These are phyloP conservation scores for Lactarius hengduanensis DNA, from an alignment of 768 basidiomycete species.

Conservation along the genomic window DNA sequence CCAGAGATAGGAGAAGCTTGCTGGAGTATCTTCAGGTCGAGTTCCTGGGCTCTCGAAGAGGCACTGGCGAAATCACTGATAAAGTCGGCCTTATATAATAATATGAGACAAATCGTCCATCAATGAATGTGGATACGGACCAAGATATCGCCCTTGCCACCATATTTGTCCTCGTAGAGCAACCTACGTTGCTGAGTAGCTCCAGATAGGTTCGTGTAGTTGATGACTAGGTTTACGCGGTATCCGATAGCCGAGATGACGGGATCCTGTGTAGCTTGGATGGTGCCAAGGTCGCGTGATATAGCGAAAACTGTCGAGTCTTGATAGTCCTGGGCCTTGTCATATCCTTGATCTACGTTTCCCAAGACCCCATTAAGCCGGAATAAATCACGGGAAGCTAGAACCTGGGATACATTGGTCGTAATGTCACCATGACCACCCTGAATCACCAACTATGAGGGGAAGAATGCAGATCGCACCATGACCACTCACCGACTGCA, in stretches of 20 bases:
- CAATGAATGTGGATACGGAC: too few relatives aligned
- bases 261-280: slow-evolving; percentile 26
- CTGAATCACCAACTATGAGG: not conserved
- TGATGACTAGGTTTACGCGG: too few relatives aligned
- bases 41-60: slow-evolving; percentile 44
- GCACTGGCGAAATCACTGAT: slow-evolving; percentile 44
- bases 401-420: slow-evolving; percentile 15
- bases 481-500: too few relatives aligned
- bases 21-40: slow-evolving; percentile 47
- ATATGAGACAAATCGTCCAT: too few relatives aligned
- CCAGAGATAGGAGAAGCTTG: slow-evolving; percentile 49
- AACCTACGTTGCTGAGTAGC: slow-evolving; percentile 34
- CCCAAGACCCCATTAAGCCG: slow-evolving; percentile 20
- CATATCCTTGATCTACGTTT: not conserved
- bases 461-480: too few relatives aligned
- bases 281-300: slow-evolving; percentile 32
- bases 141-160: too few relatives aligned
- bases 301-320: slow-evolving; percentile 28
- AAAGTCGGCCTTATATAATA: slow-evolving; percentile 31
- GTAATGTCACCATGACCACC: slow-evolving; percentile 10
- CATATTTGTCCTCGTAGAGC: slow-evolving; percentile 20
- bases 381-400: slow-evolving; percentile 28
- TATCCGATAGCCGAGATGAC: slow-evolving; percentile 34
- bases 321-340: not conserved
- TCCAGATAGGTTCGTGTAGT: too few relatives aligned